Evolutionary conservation across 2,329 filamentous ascomycete species (phyloP).

Genomic region (Aspergillus alliaceus): DNA sequence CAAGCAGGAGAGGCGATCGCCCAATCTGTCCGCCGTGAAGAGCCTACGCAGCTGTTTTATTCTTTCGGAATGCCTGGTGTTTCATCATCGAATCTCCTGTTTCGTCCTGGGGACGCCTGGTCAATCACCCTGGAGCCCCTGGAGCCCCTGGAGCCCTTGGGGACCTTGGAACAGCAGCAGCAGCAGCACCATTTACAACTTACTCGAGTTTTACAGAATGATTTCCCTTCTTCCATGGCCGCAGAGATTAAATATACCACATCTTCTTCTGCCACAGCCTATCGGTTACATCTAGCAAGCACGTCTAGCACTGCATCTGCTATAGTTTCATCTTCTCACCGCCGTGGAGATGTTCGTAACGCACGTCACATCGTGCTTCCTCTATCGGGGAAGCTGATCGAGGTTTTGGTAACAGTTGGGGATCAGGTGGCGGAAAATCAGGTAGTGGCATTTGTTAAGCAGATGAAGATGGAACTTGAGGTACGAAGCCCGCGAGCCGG

Average conservation of each 20-base stretch:
- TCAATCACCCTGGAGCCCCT: conserved; percentile 49
- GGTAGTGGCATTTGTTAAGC: conserved; percentile 59
- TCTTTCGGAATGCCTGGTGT: conserved; percentile 10
- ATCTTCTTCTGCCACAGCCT: conserved; percentile 39
- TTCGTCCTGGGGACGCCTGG: conserved; percentile 62
- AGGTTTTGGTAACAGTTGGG: conserved; percentile 57
- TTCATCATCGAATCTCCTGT: conserved; percentile 44
- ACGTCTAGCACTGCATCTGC: conserved; percentile 49
- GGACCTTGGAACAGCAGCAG: conserved; percentile 13
- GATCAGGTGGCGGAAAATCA: conserved; percentile 53
- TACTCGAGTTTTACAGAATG: conserved; percentile 57
- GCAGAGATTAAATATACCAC: conserved; percentile 55
- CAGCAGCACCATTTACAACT: conserved; percentile 55
- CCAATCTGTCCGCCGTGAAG: conserved; percentile 5
- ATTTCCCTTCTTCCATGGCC: conserved; percentile 57
- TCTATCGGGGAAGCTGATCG: conserved; percentile 60
- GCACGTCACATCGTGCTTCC: conserved; percentile 56
- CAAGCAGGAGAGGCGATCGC: conserved; percentile 31
- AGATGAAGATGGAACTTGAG: conserved; percentile 72
- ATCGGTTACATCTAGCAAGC: conserved; percentile 46
- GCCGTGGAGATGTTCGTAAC: conserved; percentile 52
- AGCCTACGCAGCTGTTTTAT: neutral
- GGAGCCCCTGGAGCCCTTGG: no score
- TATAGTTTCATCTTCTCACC: conserved; percentile 42
- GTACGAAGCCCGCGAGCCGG: conserved; percentile 53